Evolutionary conservation across 352 stramenopile species (phyloP).

Genomic region (Pythium sukuiense): DNA sequence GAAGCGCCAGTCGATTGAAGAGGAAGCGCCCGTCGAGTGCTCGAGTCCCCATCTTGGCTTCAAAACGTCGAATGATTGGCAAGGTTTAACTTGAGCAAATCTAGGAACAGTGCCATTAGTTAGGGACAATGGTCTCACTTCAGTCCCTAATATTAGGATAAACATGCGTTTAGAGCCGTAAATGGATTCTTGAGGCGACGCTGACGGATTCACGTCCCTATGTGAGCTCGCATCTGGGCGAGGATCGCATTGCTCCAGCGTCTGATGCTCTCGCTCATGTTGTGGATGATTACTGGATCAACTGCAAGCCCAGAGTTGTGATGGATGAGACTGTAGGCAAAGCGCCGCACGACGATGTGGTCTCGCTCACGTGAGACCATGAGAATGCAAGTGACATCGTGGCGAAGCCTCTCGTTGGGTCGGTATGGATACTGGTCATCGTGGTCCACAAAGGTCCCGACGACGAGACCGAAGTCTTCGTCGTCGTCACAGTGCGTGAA

Average conservation of each 20-base stretch:
- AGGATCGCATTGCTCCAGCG: slow-evolving; percentile 44
- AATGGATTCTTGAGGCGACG: background rate
- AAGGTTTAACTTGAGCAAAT: background rate
- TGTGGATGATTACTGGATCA: slow-evolving; percentile 23
- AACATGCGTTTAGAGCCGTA: no score
- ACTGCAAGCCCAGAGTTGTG: slow-evolving; percentile 32
- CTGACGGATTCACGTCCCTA: background rate
- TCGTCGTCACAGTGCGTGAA: slow-evolving; percentile 23
- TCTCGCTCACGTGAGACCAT: slow-evolving; percentile 22
- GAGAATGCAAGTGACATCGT: slow-evolving; percentile 39
- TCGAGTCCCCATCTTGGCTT: background rate
- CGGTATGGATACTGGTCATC: slow-evolving; percentile 41
- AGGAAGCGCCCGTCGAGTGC: background rate
- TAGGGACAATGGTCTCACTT: no score
- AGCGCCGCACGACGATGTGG: slow-evolving; percentile 27
- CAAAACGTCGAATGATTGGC: background rate
- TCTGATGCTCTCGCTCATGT: slow-evolving; percentile 37
- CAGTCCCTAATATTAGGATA: no score
- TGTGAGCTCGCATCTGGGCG: background rate
- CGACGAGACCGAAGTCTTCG: slow-evolving; percentile 26
- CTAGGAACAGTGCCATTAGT: no score
- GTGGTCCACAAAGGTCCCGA: slow-evolving; percentile 36
- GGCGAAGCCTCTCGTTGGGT: slow-evolving; percentile 26
- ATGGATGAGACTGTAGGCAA: slow-evolving; percentile 31
- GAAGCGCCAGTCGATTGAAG: background rate